phyloP scores from a whole-genome alignment of 495 filamentous ascomycete species.

The Penicillium crystallinum region DNA sequence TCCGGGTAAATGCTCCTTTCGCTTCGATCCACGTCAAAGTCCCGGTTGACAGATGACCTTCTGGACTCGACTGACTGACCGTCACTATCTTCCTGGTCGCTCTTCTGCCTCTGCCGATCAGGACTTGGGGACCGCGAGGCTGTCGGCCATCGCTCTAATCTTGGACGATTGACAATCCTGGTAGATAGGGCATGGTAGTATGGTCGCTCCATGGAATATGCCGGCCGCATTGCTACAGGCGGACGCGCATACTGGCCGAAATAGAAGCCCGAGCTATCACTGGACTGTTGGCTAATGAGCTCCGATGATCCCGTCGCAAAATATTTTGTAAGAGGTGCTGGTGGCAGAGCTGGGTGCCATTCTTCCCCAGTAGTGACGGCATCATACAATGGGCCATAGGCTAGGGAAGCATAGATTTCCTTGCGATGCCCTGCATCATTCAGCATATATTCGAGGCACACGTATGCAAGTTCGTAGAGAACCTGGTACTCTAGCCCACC shows the following conservation, averaged over 20 bases:
- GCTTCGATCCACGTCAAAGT: not conserved
- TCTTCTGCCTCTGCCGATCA: not conserved
- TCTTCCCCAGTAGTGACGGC: not conserved
- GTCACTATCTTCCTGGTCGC: not conserved
- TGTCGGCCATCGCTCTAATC: not conserved
- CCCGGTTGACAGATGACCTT: not conserved
- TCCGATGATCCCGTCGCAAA: not conserved
- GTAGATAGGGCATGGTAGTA: not conserved
- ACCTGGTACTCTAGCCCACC: not conserved
- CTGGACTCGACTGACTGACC: not conserved
- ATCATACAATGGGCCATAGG: not conserved
- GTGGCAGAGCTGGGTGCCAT: slow-evolving; percentile 1
- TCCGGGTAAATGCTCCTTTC: not conserved
- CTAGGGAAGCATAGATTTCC: not conserved
- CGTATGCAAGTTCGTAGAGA: not conserved
- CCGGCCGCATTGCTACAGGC: slow-evolving; percentile 1
- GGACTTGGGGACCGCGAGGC: not conserved
- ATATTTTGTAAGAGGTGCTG: not conserved
- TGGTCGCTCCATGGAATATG: not conserved
- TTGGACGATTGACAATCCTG: not conserved
- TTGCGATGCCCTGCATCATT: not conserved
- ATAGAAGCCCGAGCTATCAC: not conserved
- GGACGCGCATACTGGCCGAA: slow-evolving; percentile 10
- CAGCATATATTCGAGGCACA: not conserved
- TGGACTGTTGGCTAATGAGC: not conserved